Evolutionary conservation across 1,284 basidiomycete species (phyloP), one percentile per base, ranked within the genome.

Genomic region (Tilletia walkeri): DNA sequence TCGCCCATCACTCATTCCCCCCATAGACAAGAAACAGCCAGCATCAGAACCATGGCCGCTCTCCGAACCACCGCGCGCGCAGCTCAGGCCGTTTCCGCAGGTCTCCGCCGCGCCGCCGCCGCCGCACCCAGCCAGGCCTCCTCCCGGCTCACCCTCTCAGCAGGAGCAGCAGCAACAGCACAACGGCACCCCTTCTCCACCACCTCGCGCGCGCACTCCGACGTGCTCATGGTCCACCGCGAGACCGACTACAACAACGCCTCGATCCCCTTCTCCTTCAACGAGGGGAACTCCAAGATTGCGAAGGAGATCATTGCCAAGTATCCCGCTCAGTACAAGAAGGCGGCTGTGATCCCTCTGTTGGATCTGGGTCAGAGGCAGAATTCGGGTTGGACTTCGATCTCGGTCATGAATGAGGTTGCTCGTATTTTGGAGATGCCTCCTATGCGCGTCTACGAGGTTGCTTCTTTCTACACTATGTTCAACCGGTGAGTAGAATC

Each of bases 391-490:
- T 99, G 94, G 93, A 95, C 94, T n/a, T 94, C 91, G 82, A 95
- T 99, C 79, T 93, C 91, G 80, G 94, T 95, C 73, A 99, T 99
- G 95, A 98, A 99, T 86, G 93, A 94, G 80, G 91, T 99, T 65
- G 95, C 95, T 1, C 76, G 81, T 59, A 86, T 95, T 49, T 88
- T 99, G 68, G 93, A 93, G 82, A 93, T 99, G 90, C 93, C 92
- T 7, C 92, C 93, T 69, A 99, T 99, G 96, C 90, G 95, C 20
- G 96, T 99, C 5, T 99, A 99, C 85, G 96, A 99, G 86, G 96
- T 99, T 67, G 95, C 96, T 14, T 96, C 94, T 12, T 99, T 99
- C 87, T 99, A 99, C 86, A 99, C 95, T 77, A 98, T 99, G 95
- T 98, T 80, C 72, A 80, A 82, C 76, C 77, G 78, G 69, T 73